Percentiles rank a stretch among this genome's conserved stretches.
phyloP scores from a whole-genome alignment of 768 basidiomycete species.

The Tylopilus vinaceipallidus region DNA sequence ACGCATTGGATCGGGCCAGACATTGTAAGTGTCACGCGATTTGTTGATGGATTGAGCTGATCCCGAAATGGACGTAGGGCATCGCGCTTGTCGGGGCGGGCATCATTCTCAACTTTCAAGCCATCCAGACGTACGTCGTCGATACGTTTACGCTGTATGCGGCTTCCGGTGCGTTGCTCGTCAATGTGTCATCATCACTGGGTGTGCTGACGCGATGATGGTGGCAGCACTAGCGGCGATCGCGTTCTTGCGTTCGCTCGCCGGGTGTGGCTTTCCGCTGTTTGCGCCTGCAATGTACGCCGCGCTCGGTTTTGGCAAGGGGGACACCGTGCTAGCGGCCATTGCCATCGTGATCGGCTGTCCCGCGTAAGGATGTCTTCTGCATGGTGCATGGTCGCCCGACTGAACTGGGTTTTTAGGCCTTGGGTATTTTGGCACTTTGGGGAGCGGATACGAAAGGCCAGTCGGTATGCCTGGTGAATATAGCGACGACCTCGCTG shows the following conservation, averaged over 20 bases:
- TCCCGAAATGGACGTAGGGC: constrained; percentile 40
- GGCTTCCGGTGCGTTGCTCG: constrained; percentile 52
- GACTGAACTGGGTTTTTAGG: constrained; percentile 37
- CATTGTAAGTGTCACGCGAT: constrained; percentile 34
- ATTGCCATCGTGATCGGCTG: constrained; percentile 41
- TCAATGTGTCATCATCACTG: not conserved
- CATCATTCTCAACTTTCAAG: constrained; percentile 56
- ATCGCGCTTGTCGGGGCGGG: constrained; percentile 56
- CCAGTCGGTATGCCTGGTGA: constrained; percentile 41
- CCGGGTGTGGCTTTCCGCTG: constrained; percentile 76
- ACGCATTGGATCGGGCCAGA: constrained; percentile 61
- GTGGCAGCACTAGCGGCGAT: constrained; percentile 61
- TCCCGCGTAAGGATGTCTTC: constrained; percentile 38
- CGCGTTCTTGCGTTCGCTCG: constrained; percentile 57
- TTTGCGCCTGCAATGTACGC: constrained; percentile 71
- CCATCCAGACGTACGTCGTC: constrained; percentile 65
- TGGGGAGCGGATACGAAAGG: constrained; percentile 44
- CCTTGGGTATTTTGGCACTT: constrained; percentile 37
- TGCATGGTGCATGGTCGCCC: not conserved
- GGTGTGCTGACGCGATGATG: not conserved
- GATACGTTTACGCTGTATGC: constrained; percentile 66
- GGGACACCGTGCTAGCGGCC: constrained; percentile 61
- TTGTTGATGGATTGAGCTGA: not conserved
- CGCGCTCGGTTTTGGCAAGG: constrained; percentile 66
- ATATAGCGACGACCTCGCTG: too few species aligned